Conservation (phyloP, 768 basidiomycete species). For the Megacollybia marginata region DNA sequence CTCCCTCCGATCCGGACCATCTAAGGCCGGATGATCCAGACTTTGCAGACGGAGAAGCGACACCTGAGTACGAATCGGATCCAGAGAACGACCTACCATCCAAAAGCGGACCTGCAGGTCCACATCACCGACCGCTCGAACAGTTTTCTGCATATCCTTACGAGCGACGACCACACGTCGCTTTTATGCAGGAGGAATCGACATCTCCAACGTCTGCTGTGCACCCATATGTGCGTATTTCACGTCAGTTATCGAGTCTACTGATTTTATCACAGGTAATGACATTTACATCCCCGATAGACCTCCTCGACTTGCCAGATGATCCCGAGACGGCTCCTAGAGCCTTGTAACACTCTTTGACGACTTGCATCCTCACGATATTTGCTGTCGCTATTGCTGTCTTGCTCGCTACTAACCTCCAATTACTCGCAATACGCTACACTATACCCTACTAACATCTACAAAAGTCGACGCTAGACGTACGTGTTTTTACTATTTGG, state of each 20-base stretch:
- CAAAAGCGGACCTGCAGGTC: neutral
- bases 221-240: constrained; percentile 9
- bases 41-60: constrained; percentile 1
- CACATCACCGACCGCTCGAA: neutral
- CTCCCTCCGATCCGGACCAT: neutral
- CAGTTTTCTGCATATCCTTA: neutral
- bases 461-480: no score
- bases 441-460: no score
- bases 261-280: constrained; percentile 20
- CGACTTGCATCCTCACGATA: no score
- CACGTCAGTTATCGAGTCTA: neutral
- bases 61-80: neutral
- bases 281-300: constrained; percentile 31
- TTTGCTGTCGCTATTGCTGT: no score
- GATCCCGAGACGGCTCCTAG: neutral
- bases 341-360: neutral
- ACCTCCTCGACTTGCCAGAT: constrained; percentile 8
- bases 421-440: no score
- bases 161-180: neutral
- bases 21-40: constrained; percentile 1
- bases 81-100: neutral
- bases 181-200: constrained; percentile 3
- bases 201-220: constrained; percentile 1
- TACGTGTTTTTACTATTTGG: no score
- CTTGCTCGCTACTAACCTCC: no score